Evolutionary conservation across 768 basidiomycete species (phyloP), one percentile per base, ranked within the genome.

Genomic region (Amanita phalloides): DNA sequence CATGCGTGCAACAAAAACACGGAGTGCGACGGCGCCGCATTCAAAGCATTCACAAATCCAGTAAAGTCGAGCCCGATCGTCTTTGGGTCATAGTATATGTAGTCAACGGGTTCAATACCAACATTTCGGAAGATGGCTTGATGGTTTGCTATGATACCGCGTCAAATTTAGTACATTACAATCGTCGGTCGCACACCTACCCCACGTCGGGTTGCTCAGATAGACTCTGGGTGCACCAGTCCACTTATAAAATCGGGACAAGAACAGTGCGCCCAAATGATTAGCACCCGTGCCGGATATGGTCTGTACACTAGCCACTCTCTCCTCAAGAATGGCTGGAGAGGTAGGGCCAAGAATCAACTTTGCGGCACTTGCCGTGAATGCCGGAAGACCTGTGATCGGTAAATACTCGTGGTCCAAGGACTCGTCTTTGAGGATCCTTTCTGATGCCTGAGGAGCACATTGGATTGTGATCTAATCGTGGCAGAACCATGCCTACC

Each of bases 271-370:
- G 23, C 83, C 94, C 45, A 95, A 77, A 67, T 95, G 93, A 71
- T 95, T 94, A 45, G 94, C 94, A 46, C 94, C 94, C 2, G 94
- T 98, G 25, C 94, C 94, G 11, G 91, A 95, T 57, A 96, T 88
- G 11, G 94, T 94, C 71, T 98, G 94, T 44, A 87, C 87, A 64
- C 84, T 87, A 37, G 79, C 74, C 30, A 83, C 83, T 47, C 90
- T 80, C 28, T 72, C 73, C 55, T 90, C 85, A 57, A 74, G 68
- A 55, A 97, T 70, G 11, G 83, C 87, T 48, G 75, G 71, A 13
- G 86, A 86, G 44, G 81, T 71, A n/a, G 73, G 33, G 5, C 91
- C 90, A 37, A 96, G 74, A 41, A 95, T 85, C 45, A 97, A 70
- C 59, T 79, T 83, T 11, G 86, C 90, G 5, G 94, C 93, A 5